Evolutionary conservation across 257 asterid species (phyloP).

Genomic region (Gentiana dahurica): DNA sequence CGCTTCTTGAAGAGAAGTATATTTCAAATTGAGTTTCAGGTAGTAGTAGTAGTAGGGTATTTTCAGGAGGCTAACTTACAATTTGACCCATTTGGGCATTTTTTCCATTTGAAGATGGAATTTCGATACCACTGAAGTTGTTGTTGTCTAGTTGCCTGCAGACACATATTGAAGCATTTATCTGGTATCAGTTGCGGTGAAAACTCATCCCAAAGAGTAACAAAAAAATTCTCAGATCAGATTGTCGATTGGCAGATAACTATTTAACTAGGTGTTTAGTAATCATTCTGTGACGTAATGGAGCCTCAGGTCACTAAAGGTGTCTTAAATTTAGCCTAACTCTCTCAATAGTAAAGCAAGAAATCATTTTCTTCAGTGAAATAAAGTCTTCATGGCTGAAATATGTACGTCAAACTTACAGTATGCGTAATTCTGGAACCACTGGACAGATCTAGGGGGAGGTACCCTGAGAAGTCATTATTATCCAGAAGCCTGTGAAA

Average conservation of each 20-base stretch:
- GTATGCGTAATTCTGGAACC: conserved; percentile 19
- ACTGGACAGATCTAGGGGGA: conserved; percentile 30
- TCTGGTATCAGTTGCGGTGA: too few species aligned
- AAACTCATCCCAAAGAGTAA: too few species aligned
- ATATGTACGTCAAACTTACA: conserved; percentile 18
- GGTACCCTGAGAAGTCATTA: conserved; percentile 57
- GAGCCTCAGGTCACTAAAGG: too few species aligned
- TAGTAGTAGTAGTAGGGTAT: conserved; percentile 1
- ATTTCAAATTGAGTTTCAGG: too few species aligned
- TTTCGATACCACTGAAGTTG: conserved; percentile 28
- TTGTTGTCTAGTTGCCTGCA: conserved; percentile 45
- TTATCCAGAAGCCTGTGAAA: conserved; percentile 39
- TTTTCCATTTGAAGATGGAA: conserved; percentile 37
- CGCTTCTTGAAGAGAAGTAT: too few species aligned
- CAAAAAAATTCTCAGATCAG: neutral
- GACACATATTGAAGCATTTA: too few species aligned
- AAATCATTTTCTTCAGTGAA: too few species aligned
- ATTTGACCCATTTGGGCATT: conserved; percentile 19
- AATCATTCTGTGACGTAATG: too few species aligned
- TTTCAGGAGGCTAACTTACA: conserved; percentile 18
- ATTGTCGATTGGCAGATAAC: neutral
- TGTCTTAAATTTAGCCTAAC: too few species aligned
- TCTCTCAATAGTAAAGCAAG: too few species aligned
- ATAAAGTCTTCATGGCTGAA: too few species aligned
- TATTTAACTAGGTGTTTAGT: neutral